Evolutionary conservation across 371 early-diverging fungal species (phyloP), one percentile per base, ranked within the genome.

Genomic region (Mycotypha africana): DNA sequence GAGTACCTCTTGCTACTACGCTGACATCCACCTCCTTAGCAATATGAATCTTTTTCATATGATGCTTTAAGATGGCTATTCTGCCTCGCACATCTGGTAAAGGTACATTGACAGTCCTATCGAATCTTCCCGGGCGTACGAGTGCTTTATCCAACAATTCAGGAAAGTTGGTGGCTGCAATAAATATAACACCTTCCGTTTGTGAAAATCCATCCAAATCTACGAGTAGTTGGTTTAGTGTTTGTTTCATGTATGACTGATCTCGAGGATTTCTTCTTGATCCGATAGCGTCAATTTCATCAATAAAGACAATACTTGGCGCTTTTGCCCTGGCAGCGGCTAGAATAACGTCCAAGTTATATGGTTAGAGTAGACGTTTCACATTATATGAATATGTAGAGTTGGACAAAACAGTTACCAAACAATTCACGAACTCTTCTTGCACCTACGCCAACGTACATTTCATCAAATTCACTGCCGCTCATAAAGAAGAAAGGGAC

Each of bases 261-360:
- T 97, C 98, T 57, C 90, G 91, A 35, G 90, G 85, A 54, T 85
- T 92, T 39, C 98, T 85, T 62, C 93, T 97, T 40, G 93, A 88
- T 16, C 99, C 99, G 53, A 99, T 97, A 2, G 99, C 97, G 70
- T 97, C 98, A 45, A 97, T 79, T 74, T 93, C 99, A 67, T 99
- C 99, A 60, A 99, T 98, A 69, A 99, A 99, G 12, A 99, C 91
- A 51, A 99, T 99, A 61, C 95, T 93, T 4, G 99, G 99, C 14
- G 95, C 88, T 40, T 89, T 84, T 26, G 88, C 78, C 53, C 93
- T 89, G 3, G 99, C 99, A 20, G 92, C 91, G 24, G 97, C 88
- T 85, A 84, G 4, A 14, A 33, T 41, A 22, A 14, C 42, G 17
- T n/a, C 47, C 25, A 14, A 36, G 17, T 20, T 23, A 19, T 42